Percentiles rank a stretch among this genome's conserved stretches.
phyloP scores from a whole-genome alignment of 345 rosid genomes.

The Gossypium australe region DNA sequence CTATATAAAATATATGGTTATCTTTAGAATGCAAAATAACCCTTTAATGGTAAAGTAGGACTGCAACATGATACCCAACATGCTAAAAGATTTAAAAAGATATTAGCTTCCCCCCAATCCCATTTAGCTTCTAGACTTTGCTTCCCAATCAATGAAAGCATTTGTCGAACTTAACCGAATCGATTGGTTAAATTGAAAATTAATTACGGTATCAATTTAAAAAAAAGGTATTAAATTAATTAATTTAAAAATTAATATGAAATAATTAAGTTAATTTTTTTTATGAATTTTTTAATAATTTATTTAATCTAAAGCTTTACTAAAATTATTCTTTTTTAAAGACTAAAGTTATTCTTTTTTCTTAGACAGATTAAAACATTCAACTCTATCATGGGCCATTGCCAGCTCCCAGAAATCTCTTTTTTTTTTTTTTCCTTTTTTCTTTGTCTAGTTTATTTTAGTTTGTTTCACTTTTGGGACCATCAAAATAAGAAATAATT shows the following conservation, averaged over 20 bases:
- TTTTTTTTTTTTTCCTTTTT: too few relatives aligned
- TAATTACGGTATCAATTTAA: fast-evolving
- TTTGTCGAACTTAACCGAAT: background rate
- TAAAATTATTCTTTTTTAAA: too few relatives aligned
- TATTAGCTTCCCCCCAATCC: background rate
- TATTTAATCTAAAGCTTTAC: too few relatives aligned
- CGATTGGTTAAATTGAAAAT: fast-evolving
- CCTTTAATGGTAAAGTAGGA: background rate
- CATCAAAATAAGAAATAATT: too few relatives aligned
- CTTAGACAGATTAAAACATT: background rate
- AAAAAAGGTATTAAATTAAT: too few relatives aligned
- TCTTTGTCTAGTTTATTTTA: too few relatives aligned
- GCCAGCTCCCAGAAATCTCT: background rate
- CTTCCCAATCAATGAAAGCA: background rate
- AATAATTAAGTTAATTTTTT: fast-evolving
- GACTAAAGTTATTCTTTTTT: background rate
- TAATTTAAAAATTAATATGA: too few relatives aligned
- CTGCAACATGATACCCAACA: background rate
- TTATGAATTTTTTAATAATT: too few relatives aligned
- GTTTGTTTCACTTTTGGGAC: too few relatives aligned
- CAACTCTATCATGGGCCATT: background rate
- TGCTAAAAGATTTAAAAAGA: slow-evolving; percentile 1
- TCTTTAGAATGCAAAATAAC: background rate
- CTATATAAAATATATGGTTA: too few relatives aligned
- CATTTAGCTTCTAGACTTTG: background rate